Percentiles rank a stretch among this genome's conserved stretches.
These are phyloP conservation scores for Petasospora rhodanensis DNA, from an alignment of 1,139 yeast genomes.

Conservation along the genomic window DNA sequence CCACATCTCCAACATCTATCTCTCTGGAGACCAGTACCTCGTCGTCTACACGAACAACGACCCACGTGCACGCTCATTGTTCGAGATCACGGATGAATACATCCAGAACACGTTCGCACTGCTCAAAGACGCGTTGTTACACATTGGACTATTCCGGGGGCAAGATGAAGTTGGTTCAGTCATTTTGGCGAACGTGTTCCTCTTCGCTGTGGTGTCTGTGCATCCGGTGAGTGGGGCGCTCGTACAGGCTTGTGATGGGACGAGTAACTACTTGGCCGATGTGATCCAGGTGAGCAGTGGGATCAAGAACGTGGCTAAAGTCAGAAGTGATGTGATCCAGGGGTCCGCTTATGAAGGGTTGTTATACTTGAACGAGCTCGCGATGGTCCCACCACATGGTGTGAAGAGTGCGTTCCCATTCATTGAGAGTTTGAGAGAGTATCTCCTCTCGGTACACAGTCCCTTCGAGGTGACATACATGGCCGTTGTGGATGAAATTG, in stretches of 20 bases:
- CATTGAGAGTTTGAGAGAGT: conserved; percentile 6
- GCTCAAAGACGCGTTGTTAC: conserved; percentile 5
- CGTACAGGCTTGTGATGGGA: conserved; percentile 9
- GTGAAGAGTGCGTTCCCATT: conserved; percentile 8
- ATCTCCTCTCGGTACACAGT: conserved; percentile 4
- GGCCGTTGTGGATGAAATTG: conserved; percentile 12
- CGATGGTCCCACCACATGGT: conserved; percentile 9
- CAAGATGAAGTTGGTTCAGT: conserved; percentile 11
- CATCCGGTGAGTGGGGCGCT: conserved; percentile 18
- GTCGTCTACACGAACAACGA: conserved; percentile 10
- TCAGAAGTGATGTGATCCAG: conserved; percentile 4
- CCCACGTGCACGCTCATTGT: conserved; percentile 6
- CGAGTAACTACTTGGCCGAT: conserved; percentile 9
- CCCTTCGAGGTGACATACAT: conserved; percentile 6
- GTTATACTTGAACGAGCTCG: conserved; percentile 9
- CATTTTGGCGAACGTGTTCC: conserved; percentile 16
- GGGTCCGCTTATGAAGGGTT: conserved; percentile 14
- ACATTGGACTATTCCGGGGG: conserved; percentile 1
- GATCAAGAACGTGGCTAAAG: conserved; percentile 6
- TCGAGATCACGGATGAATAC: conserved; percentile 13
- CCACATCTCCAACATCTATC: conserved; percentile 13
- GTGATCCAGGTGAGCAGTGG: conserved; percentile 14
- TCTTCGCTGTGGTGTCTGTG: conserved; percentile 19
- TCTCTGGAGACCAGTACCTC: conserved; percentile 13
- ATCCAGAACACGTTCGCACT: conserved; percentile 9